These are phyloP conservation scores for Meripilus lineatus DNA, from an alignment of 1,284 basidiomycete genomes.

Conservation along the genomic window DNA sequence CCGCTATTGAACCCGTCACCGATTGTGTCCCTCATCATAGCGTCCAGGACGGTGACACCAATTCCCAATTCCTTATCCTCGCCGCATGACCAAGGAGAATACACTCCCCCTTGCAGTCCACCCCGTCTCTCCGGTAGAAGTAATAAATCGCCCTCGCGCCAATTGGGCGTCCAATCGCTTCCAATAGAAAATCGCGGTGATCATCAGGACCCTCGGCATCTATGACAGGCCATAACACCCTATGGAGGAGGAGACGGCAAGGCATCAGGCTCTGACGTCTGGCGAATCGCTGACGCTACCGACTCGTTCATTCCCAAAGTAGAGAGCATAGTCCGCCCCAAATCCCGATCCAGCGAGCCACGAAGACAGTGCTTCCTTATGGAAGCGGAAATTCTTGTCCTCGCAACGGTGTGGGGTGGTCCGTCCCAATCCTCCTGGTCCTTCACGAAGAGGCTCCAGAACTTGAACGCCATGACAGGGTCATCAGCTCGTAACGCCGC, in stretches of 20 bases:
- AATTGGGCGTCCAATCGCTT: slow-evolving; percentile 4
- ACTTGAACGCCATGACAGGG: slow-evolving; percentile 48
- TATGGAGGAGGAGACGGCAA: slow-evolving; percentile 3
- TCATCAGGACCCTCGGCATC: slow-evolving; percentile 15
- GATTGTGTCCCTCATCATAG: background rate
- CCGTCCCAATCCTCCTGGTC: slow-evolving; percentile 47
- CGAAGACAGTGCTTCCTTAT: slow-evolving; percentile 33
- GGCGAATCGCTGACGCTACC: too few relatives aligned
- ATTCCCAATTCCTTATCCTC: slow-evolving; percentile 2
- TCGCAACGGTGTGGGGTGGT: slow-evolving; percentile 37
- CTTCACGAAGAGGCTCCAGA: slow-evolving; percentile 50
- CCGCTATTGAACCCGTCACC: background rate
- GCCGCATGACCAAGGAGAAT: slow-evolving; percentile 11
- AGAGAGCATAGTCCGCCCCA: too few relatives aligned
- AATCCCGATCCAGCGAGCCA: slow-evolving; percentile 2
- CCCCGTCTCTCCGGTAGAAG: slow-evolving; percentile 10
- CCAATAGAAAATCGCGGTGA: slow-evolving; percentile 8
- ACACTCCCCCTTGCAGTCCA: slow-evolving; percentile 9
- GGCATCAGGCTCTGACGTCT: too few relatives aligned
- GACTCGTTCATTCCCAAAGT: too few relatives aligned
- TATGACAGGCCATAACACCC: slow-evolving; percentile 25
- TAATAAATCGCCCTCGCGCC: background rate
- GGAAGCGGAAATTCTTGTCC: slow-evolving; percentile 34
- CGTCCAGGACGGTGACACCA: background rate
- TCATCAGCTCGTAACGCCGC: slow-evolving; percentile 44